Evolutionary conservation across 2,329 filamentous ascomycete genomes (phyloP).

Genomic region (Xylaria sp.): DNA sequence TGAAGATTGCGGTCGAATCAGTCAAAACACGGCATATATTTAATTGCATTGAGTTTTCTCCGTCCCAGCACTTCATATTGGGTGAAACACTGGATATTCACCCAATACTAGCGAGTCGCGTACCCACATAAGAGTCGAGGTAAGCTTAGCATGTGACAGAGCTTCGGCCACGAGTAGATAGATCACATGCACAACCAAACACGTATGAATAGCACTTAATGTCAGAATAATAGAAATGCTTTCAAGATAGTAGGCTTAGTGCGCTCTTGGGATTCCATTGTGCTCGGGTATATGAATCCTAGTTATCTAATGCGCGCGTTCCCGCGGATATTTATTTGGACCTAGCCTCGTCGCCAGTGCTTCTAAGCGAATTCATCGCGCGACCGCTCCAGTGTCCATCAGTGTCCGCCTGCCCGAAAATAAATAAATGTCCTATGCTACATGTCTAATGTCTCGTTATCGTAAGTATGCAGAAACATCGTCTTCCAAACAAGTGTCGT

Average conservation of each 20-base stretch:
- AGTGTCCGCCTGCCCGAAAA: conserved; percentile 3
- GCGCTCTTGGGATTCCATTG: neutral
- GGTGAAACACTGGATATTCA: too few relatives aligned
- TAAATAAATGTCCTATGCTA: conserved; percentile 17
- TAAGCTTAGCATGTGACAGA: too few relatives aligned
- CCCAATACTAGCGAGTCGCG: too few relatives aligned
- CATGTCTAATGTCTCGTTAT: conserved; percentile 27
- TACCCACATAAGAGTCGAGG: neutral
- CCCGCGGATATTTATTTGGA: conserved; percentile 19
- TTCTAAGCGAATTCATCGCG: conserved; percentile 17
- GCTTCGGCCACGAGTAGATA: too few relatives aligned
- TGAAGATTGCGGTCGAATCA: too few relatives aligned
- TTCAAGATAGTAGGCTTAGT: neutral
- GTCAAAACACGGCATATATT: too few relatives aligned
- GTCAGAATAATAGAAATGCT: neutral
- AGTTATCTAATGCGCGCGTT: conserved; percentile 6
- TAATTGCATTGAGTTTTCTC: too few relatives aligned
- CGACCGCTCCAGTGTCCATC: conserved; percentile 12
- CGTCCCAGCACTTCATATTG: too few relatives aligned
- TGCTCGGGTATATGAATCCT: conserved; percentile 13
- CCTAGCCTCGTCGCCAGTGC: neutral
- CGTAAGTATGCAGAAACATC: conserved; percentile 27
- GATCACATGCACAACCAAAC: neutral
- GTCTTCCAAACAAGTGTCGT: conserved; percentile 15
- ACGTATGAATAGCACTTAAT: neutral